These are phyloP conservation scores for Diaporthe citriasiana DNA, from an alignment of 2,329 filamentous ascomycete genomes.

Conservation along the genomic window DNA sequence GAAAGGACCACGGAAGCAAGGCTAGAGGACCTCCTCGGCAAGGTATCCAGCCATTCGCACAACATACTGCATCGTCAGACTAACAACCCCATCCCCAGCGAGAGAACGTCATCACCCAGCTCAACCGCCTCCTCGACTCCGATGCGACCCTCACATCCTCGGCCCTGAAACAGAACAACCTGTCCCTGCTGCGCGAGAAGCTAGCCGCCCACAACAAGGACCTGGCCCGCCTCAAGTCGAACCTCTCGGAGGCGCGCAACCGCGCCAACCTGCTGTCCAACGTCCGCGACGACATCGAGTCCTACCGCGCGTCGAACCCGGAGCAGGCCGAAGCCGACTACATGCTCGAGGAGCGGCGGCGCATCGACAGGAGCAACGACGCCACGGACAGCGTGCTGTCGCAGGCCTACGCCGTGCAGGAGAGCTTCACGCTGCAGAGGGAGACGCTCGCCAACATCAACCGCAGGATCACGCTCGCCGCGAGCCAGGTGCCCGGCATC, in stretches of 20 bases:
- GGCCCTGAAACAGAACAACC: slow-evolving; percentile 96
- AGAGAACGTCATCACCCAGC: slow-evolving; percentile 83
- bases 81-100: slow-evolving; percentile 68
- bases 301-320: slow-evolving; percentile 86
- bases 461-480: slow-evolving; percentile 88
- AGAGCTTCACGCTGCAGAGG: slow-evolving; percentile 88
- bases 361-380: slow-evolving; percentile 90
- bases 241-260: slow-evolving; percentile 83
- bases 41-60: slow-evolving; percentile 62
- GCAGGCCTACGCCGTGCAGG: slow-evolving; percentile 96
- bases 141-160: slow-evolving; percentile 89
- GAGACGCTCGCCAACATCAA: slow-evolving; percentile 93
- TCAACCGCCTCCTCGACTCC: slow-evolving; percentile 91
- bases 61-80: neutral
- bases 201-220: slow-evolving; percentile 89
- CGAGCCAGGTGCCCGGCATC: slow-evolving; percentile 91
- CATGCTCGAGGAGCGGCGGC: slow-evolving; percentile 90
- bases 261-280: slow-evolving; percentile 91
- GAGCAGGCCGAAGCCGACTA: slow-evolving; percentile 92
- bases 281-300: slow-evolving; percentile 91
- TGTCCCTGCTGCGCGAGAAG: slow-evolving; percentile 91
- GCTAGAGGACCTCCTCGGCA: slow-evolving; percentile 86
- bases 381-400: slow-evolving; percentile 92
- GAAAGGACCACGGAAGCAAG: slow-evolving; percentile 85
- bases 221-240: slow-evolving; percentile 79